phyloP scores from a whole-genome alignment of 2,329 filamentous ascomycete species.

The Paracorniculantispora psalliotae region DNA sequence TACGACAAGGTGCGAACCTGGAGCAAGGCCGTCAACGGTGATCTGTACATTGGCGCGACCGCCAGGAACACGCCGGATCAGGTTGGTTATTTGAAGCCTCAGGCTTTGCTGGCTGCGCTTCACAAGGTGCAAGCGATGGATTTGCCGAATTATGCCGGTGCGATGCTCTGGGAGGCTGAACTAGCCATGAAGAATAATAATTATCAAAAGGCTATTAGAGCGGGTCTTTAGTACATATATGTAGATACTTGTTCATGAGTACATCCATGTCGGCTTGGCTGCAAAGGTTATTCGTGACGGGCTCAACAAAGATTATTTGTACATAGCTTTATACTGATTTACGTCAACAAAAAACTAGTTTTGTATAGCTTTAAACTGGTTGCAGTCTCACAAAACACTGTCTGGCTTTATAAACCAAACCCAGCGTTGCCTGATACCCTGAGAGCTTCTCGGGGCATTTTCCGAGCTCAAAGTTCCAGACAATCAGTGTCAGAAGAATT shows the following conservation, averaged over 20 bases:
- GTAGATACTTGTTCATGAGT: no score
- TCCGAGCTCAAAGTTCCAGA: not conserved
- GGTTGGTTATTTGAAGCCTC: constrained; percentile 44
- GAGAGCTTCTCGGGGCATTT: not conserved
- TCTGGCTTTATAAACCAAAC: no score
- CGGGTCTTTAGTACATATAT: not conserved
- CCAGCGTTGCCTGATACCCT: no score
- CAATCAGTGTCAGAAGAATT: not conserved
- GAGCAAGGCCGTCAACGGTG: constrained; percentile 55
- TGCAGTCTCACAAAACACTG: no score
- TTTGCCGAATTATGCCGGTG: constrained; percentile 55
- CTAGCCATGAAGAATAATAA: constrained; percentile 49
- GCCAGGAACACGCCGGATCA: constrained; percentile 44
- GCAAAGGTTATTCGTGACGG: no score
- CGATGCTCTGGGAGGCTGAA: constrained; percentile 62
- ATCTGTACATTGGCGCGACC: constrained; percentile 54
- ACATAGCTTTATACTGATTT: no score
- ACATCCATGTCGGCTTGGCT: no score
- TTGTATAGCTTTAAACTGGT: no score
- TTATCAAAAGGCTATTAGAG: constrained; percentile 13
- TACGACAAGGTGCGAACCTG: constrained; percentile 59
- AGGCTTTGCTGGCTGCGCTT: constrained; percentile 42
- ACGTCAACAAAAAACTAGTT: no score
- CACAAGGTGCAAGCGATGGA: constrained; percentile 37
- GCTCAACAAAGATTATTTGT: no score